phyloP scores from a whole-genome alignment of 106 monocot genomes.

The Dendrobium officinale region DNA sequence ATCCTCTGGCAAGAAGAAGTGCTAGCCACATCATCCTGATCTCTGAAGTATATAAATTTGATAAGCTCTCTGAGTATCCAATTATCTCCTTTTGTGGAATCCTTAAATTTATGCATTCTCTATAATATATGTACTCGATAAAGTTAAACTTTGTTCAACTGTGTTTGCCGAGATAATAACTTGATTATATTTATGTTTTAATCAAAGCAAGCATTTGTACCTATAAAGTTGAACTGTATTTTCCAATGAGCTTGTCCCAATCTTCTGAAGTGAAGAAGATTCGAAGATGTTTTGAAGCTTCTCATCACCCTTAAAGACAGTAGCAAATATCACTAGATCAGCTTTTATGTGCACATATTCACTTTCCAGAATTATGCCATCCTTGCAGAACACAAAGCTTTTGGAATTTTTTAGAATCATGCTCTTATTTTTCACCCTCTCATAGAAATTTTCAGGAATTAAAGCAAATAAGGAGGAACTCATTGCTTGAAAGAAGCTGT shows the following conservation, averaged over 20 bases:
- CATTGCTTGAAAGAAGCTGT: constrained; percentile 38
- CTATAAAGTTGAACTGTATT: constrained; percentile 56
- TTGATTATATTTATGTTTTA: too few species aligned
- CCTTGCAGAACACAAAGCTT: constrained; percentile 38
- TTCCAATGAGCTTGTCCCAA: constrained; percentile 19
- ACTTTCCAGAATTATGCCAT: constrained; percentile 38
- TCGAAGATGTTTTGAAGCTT: constrained; percentile 56
- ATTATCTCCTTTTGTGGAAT: too few species aligned
- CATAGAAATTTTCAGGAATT: constrained; percentile 54
- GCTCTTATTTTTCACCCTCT: constrained; percentile 57
- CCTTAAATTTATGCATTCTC: too few species aligned
- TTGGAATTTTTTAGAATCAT: constrained; percentile 38
- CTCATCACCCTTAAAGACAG: constrained; percentile 56
- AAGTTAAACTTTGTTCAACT: too few species aligned
- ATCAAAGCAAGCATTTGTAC: constrained; percentile 10
- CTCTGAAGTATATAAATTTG: too few species aligned
- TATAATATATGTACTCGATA: too few species aligned
- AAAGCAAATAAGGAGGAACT: constrained; percentile 13
- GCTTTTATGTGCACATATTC: constrained; percentile 21
- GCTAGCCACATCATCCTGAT: too few species aligned
- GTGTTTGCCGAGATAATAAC: too few species aligned
- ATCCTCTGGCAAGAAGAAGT: too few species aligned
- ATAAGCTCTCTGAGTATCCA: too few species aligned
- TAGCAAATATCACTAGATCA: constrained; percentile 69
- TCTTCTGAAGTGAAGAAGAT: constrained; percentile 20